Conservation (phyloP, 1,284 basidiomycete genomes). For the Leucoagaricus sp. region DNA sequence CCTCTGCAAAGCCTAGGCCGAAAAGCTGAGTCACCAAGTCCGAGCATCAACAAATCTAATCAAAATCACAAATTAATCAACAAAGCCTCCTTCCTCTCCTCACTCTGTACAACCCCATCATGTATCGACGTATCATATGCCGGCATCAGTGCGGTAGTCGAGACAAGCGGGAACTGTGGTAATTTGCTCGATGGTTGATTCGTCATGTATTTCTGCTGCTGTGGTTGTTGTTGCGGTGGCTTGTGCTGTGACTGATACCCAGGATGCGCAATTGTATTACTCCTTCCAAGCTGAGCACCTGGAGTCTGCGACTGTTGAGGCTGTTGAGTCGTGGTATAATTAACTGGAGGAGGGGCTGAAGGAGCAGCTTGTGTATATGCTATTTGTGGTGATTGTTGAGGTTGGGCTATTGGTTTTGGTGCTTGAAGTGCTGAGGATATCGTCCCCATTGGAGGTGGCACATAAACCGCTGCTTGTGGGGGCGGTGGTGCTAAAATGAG, state of each 20-base stretch:
- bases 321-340: slow-evolving; percentile 35
- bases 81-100: slow-evolving; percentile 80
- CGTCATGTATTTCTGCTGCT: slow-evolving; percentile 23
- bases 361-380: slow-evolving; percentile 21
- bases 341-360: no score
- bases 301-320: slow-evolving; percentile 35
- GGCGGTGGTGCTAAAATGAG: slow-evolving; percentile 17
- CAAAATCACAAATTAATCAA: slow-evolving; percentile 73
- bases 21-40: no score
- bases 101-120: slow-evolving; percentile 49
- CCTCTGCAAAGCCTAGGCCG: no score
- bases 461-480: slow-evolving; percentile 13
- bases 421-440: slow-evolving; percentile 22
- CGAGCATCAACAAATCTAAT: no score
- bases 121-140: slow-evolving; percentile 49
- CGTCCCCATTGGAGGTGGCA: slow-evolving; percentile 22
- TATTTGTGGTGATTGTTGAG: slow-evolving; percentile 20
- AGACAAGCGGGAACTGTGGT: slow-evolving; percentile 71
- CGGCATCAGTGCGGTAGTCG: slow-evolving; percentile 63
- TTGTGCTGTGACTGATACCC: slow-evolving; percentile 4
- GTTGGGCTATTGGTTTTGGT: no score
- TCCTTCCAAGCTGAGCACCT: slow-evolving; percentile 36
- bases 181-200: slow-evolving; percentile 36
- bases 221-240: slow-evolving; percentile 20
- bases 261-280: slow-evolving; percentile 41